Evolutionary conservation across 2,329 filamentous ascomycete genomes (phyloP), one percentile per base, ranked within the genome.

Genomic region (Penicillium sp.): DNA sequence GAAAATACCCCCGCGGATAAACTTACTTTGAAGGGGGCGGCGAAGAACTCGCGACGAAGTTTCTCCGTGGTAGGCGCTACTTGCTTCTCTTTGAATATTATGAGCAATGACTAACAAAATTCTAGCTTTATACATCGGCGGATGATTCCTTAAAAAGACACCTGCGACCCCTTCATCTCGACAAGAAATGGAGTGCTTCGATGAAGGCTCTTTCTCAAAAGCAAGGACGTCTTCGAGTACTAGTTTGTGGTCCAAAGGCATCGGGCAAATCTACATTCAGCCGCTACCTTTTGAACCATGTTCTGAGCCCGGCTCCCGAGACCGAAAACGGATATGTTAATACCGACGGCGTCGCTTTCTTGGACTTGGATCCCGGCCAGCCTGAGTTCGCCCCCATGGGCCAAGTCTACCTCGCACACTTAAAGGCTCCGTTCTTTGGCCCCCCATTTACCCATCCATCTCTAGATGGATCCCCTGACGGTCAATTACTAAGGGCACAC

Each of bases 221-320:
- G 59, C 72, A 65, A 56, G 73, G 64, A 49, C 65, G 55, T 56
- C 68, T 68, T 44, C 67, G 66, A 50, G 75, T 80, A 7, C 64
- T 85, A 43, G 68, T 84, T 6, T 79, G 80, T 48, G 84, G 84
- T 5, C 74, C 79, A 7, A 80, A 84, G 55, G 77, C 74, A 0
- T 78, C 81, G 20, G 84, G 84, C 20, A 85, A 86, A 63, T 85
- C 83, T 7, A 85, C 81, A 0, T 82, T 86, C 58, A 77, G 77
- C 50, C 78, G 80, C 43, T 74, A 82, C 49, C 67, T 86, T 4
- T 62, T 79, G 15, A 86, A 86, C 59, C 76, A 80, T 49, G 72
- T 83, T 24, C 71, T 84, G 15, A 75, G 70, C 24, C 68, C 70
- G 18, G 66, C 68, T 3, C 74, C 67, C 49, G 54, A 68, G 43